A percentile compares a stretch with the other conserved stretches of the same genome.
Evolutionary conservation across 441 rosid species (phyloP).

Genomic region (Codiaeum variegatum): DNA sequence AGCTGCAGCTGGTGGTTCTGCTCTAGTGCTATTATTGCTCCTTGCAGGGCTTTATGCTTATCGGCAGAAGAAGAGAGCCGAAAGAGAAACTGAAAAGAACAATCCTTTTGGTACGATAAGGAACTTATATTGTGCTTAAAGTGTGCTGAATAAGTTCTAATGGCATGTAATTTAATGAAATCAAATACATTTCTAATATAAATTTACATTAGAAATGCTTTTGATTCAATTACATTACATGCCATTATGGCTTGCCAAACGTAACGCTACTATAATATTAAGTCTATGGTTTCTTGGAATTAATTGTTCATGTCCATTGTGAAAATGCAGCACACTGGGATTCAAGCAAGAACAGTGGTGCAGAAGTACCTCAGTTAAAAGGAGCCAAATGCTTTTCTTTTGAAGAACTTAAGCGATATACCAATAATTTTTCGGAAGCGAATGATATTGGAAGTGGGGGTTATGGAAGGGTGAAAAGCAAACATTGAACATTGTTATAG

Average conservation of each 20-base stretch:
- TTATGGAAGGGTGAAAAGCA: slow-evolving; percentile 65
- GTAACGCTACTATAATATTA: too few relatives aligned
- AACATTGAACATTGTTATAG: neutral
- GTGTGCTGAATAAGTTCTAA: neutral
- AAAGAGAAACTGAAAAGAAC: slow-evolving; percentile 46
- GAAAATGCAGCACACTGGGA: slow-evolving; percentile 58
- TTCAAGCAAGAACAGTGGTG: slow-evolving; percentile 36
- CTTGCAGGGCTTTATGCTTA: slow-evolving; percentile 61
- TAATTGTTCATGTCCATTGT: slow-evolving; percentile 8
- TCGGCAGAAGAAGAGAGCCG: slow-evolving; percentile 65
- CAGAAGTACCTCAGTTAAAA: slow-evolving; percentile 57
- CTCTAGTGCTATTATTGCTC: slow-evolving; percentile 46
- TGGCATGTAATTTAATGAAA: too few relatives aligned
- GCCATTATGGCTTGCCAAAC: too few relatives aligned
- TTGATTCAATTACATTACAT: too few relatives aligned
- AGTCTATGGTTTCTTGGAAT: neutral
- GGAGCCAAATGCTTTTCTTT: slow-evolving; percentile 71
- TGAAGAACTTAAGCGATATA: slow-evolving; percentile 65
- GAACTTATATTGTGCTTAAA: neutral
- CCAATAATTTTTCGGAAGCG: slow-evolving; percentile 58
- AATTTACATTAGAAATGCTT: too few relatives aligned
- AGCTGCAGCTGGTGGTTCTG: slow-evolving; percentile 45
- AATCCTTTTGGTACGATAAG: slow-evolving; percentile 61
- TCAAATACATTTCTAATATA: too few relatives aligned
- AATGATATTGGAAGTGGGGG: slow-evolving; percentile 73